Base-by-base conservation (phyloP, 495 filamentous ascomycete genomes). In the Aspergillus coremiiformis region DNA sequence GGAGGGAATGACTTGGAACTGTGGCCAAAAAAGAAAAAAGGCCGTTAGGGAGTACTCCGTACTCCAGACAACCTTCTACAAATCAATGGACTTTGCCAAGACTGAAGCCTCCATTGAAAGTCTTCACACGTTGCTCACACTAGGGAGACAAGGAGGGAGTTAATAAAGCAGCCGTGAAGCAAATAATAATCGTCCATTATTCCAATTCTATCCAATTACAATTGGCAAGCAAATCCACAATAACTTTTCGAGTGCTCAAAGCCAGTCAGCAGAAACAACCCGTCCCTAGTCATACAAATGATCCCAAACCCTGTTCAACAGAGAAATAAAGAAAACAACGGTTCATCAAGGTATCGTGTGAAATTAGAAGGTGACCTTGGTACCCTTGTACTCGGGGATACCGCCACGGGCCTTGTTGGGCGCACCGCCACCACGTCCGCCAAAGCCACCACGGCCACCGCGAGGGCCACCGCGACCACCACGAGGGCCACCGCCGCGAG, bases 341-440 rank as follows among this genome's bases (percentile, higher is more conserved):
- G 37, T 14, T 41, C 37, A 10, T 41, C 37, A 41, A 17, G 37
- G 37, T 41, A 41, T 41, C 37, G 32, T 35, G 32, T 35, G 32
- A 35, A 35, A 53, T 79, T 86, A 88, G 67, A 98, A 96, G 57
- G 85, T 93, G 69, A 81, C 84, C 83, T 94, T 95, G 78, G 84
- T 85, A 62, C 93, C 93, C 74, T 88, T 78, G 79, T 91, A 96
- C 69, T 89, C 86, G 32, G 86, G 83, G 58, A 91, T 88, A 51
- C 80, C 78, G 49, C 87, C 87, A 64, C 82, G 78, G 74, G 82
- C 87, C 56, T 81, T 83, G 58, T 78, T 78, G 54, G 66, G 51
- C 52, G 61, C 56, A 61, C 63, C 60, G 46, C 77, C 76, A 53
- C 76, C 78, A 58, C 76, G 66, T 45, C 70, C 69, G 21, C 79